Evolutionary conservation across 2,329 filamentous ascomycete genomes (phyloP).

Genomic region (Ophiostoma piceae): DNA sequence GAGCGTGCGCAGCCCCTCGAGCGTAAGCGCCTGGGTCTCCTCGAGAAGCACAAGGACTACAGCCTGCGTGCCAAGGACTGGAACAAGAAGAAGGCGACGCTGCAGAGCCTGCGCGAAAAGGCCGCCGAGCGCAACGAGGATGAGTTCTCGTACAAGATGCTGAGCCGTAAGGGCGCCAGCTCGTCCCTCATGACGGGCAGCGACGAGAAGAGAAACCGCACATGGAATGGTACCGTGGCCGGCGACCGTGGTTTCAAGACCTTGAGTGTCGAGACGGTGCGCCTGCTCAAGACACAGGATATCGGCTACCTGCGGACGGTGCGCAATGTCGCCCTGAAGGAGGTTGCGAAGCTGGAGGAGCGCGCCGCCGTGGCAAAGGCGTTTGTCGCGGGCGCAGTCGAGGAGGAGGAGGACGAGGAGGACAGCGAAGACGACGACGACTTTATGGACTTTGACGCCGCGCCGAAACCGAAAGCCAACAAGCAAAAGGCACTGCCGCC

Average conservation of each 20-base stretch:
- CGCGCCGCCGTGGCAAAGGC: constrained; percentile 44
- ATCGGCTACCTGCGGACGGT: constrained; percentile 59
- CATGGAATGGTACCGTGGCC: constrained; percentile 51
- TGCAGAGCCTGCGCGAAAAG: constrained; percentile 56
- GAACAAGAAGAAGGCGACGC: constrained; percentile 58
- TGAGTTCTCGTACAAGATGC: constrained; percentile 69
- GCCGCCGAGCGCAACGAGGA: constrained; percentile 63
- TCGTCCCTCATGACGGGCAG: constrained; percentile 39
- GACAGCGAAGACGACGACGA: constrained; percentile 34
- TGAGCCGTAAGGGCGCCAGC: constrained; percentile 54
- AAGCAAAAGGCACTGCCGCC: constrained; percentile 21
- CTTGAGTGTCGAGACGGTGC: constrained; percentile 52
- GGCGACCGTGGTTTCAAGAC: constrained; percentile 54
- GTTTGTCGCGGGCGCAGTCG: constrained; percentile 32
- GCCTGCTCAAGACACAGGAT: constrained; percentile 65
- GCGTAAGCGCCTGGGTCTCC: constrained; percentile 78
- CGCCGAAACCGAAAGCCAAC: constrained; percentile 17
- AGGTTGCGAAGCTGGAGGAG: constrained; percentile 52
- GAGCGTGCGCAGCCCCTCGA: constrained; percentile 84
- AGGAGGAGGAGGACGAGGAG: constrained; percentile 30
- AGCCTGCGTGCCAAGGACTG: constrained; percentile 56
- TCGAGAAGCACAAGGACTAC: constrained; percentile 80
- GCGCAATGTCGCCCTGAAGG: constrained; percentile 54
- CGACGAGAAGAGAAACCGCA: constrained; percentile 39
- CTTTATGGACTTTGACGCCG: constrained; percentile 16